A percentile compares a stretch with the other conserved stretches of the same genome.
phyloP scores from a whole-genome alignment of 2,329 filamentous ascomycete species.

The Blastomyces parvus region DNA sequence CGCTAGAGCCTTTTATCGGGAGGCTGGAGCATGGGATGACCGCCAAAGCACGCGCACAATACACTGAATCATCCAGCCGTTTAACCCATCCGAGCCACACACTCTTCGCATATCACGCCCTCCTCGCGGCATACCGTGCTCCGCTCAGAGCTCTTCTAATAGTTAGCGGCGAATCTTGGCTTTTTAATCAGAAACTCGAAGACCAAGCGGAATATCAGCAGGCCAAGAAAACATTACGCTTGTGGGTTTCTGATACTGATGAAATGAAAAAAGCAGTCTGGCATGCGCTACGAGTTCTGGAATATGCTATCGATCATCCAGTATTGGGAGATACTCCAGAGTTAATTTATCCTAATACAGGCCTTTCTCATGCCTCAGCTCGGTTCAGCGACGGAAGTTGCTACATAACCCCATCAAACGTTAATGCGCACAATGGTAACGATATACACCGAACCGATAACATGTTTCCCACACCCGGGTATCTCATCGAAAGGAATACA shows the following conservation, averaged over 20 bases:
- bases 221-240: slow-evolving; percentile 23
- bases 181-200: slow-evolving; percentile 28
- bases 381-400: neutral
- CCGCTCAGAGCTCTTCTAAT: slow-evolving; percentile 26
- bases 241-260: slow-evolving; percentile 23
- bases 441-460: neutral
- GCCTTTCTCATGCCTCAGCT: neutral
- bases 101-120: slow-evolving; percentile 24
- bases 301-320: slow-evolving; percentile 13
- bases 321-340: neutral
- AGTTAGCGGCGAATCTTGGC: slow-evolving; percentile 30
- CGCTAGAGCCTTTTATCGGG: slow-evolving; percentile 13
- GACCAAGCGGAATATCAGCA: slow-evolving; percentile 24
- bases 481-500: neutral
- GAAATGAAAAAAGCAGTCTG: slow-evolving; percentile 24
- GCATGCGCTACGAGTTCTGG: slow-evolving; percentile 23
- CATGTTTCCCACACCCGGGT: neutral
- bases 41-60: neutral
- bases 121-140: slow-evolving; percentile 24
- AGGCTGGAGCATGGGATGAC: slow-evolving; percentile 7
- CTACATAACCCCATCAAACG: neutral
- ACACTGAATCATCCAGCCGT: neutral
- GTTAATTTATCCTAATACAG: neutral
- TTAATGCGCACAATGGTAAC: neutral
- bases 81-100: slow-evolving; percentile 13